Evolutionary conservation across 176 grass and related monocot species (phyloP), one percentile per base, ranked within the genome.

Genomic region (Saccharum spontaneum): DNA sequence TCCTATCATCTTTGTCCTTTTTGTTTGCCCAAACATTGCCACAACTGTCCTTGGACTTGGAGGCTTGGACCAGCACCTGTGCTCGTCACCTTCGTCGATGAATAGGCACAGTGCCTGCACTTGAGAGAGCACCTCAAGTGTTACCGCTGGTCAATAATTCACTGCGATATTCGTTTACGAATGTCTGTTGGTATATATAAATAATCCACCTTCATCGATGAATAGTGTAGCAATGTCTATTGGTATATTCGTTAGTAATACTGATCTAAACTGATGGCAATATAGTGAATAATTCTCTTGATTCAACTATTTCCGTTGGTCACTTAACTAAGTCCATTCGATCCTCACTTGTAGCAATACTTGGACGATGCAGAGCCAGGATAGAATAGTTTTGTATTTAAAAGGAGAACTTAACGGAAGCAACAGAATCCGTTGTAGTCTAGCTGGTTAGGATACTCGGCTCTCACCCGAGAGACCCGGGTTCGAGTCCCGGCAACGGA

Each of bases 361-460:
- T n/a, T n/a, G 6, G 15, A 4, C 18, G 6, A 10, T 13, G 0
- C 14, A 5, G 3, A 43, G 11, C 41, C 10, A 43, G 39, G 1
- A 40, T 7, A 38, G 37, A 0, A 6, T 38, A 7, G 5, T 0
- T 36, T 36, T 3, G 4, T 36, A 4, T 36, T 36, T 4, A 1
- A 7, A 38, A 38, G 37, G 37, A 38, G 0, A 14, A 4, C 48
- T 5, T 17, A 17, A 17, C 4, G 1, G 0, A 50, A 18, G 16
- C 1, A 0, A 52, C 49, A 54, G 5, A 54, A 52, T 52, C 48
- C 48, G 78, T 90, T 90, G 84, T 90, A 87, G 74, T 91, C 83
- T 88, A 92, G 84, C 41, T 89, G 79, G 87, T 94, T 90, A 93
- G 95, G 95, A 93, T 94, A 90, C 87, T 97, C 86, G 82, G 90